A percentile compares a stretch with the other conserved stretches of the same genome.
These are phyloP conservation scores for Tricholoma matsutake DNA, from an alignment of 768 basidiomycete species.

Conservation along the genomic window DNA sequence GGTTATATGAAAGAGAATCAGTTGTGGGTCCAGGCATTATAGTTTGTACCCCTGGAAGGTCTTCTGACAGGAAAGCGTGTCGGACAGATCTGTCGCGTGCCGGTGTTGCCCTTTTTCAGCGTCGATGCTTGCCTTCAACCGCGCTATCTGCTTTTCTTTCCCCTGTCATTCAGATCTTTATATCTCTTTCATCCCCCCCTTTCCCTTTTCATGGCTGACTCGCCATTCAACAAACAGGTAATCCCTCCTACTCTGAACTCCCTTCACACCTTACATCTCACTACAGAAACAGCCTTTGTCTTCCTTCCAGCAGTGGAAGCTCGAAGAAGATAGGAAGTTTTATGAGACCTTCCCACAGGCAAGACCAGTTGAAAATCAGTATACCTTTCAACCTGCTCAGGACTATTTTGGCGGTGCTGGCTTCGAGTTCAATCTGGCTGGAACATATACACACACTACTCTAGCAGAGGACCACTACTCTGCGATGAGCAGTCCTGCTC, in stretches of 20 bases:
- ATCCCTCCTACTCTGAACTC: background rate
- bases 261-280: slow-evolving; percentile 7
- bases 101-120: background rate
- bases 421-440: slow-evolving; percentile 7
- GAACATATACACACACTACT: background rate
- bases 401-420: slow-evolving; percentile 14
- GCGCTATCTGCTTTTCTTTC: slow-evolving; percentile 7
- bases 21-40: slow-evolving; percentile 10
- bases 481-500: background rate
- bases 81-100: slow-evolving; percentile 14
- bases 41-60: slow-evolving; percentile 10
- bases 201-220: background rate
- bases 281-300: slow-evolving; percentile 15
- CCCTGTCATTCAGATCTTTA: slow-evolving; percentile 9
- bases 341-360: slow-evolving; percentile 38
- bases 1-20: background rate
- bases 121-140: background rate
- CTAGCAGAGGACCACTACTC: background rate
- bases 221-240: background rate
- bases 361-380: slow-evolving; percentile 19
- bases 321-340: slow-evolving; percentile 37
- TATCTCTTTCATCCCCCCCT: slow-evolving; percentile 2
- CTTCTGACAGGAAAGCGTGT: slow-evolving; percentile 21
- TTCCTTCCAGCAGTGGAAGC: slow-evolving; percentile 32
- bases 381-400: slow-evolving; percentile 7